Percentiles rank a stretch among this genome's conserved stretches.
These are phyloP conservation scores for Coemansia sp. DNA, from an alignment of 192 early-diverging fungal species.

Conservation along the genomic window DNA sequence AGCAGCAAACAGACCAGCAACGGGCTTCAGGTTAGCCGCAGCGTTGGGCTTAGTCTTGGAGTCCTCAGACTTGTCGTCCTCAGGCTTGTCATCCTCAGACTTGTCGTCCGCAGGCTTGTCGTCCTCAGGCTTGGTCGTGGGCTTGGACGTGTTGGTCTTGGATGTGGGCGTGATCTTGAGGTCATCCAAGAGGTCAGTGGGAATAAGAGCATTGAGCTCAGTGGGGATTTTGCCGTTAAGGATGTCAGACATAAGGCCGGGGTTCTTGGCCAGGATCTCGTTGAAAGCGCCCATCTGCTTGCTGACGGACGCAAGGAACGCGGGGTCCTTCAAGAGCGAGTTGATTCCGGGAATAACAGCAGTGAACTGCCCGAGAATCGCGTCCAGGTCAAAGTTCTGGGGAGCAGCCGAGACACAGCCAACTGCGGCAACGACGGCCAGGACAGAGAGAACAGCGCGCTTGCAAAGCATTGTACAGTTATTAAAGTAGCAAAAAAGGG, in stretches of 20 bases:
- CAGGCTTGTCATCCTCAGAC: neutral
- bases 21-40: conserved; percentile 18
- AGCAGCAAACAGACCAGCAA: conserved; percentile 20
- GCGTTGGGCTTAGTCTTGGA: conserved; percentile 5
- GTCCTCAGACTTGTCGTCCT: neutral
- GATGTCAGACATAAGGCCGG: neutral
- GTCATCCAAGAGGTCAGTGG: neutral
- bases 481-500: neutral
- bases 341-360: neutral
- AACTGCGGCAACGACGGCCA: conserved; percentile 2
- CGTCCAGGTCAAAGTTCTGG: conserved; percentile 7
- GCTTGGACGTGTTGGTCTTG: neutral
- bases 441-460: neutral
- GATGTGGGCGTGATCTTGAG: neutral
- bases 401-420: conserved; percentile 9
- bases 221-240: neutral
- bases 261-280: conserved; percentile 7
- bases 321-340: conserved; percentile 10
- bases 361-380: neutral
- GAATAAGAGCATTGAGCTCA: neutral
- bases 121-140: neutral
- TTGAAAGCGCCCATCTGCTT: conserved; percentile 5
- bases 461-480: conserved; percentile 2
- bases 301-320: conserved; percentile 16
- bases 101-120: neutral